Evolutionary conservation across 2,329 filamentous ascomycete genomes (phyloP).

Genomic region (Ceratocystis ficicola): DNA sequence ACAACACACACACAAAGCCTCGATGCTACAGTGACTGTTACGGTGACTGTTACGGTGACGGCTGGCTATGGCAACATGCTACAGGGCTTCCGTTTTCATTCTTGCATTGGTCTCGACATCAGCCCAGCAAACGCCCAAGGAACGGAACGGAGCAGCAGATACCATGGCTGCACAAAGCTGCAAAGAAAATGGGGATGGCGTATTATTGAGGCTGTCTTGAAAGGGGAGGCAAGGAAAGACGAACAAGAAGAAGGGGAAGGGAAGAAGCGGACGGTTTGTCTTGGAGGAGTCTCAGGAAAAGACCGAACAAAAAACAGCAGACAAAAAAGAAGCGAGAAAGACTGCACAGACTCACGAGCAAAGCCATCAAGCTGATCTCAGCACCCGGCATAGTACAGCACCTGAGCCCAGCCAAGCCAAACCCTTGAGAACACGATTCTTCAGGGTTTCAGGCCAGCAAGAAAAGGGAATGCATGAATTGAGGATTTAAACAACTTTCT

Average conservation of each 20-base stretch:
- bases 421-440: not conserved
- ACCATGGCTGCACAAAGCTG: not conserved
- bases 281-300: not conserved
- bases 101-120: not conserved
- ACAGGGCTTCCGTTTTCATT: not conserved
- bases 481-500: slow-evolving; percentile 11
- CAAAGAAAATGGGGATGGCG: not conserved
- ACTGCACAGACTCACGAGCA: slow-evolving; percentile 7
- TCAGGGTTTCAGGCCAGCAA: not conserved
- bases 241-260: not conserved
- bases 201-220: slow-evolving; percentile 5
- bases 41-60: too few relatives aligned
- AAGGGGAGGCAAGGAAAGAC: not conserved
- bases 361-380: not conserved
- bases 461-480: not conserved
- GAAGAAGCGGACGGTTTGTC: not conserved
- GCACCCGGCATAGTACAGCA: not conserved
- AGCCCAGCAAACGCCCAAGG: not conserved
- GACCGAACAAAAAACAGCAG: not conserved
- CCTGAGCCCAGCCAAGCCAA: not conserved
- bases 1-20: too few relatives aligned
- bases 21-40: not conserved
- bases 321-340: not conserved
- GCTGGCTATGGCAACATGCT: too few relatives aligned
- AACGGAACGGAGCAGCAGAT: not conserved